These are phyloP conservation scores for Periconia sp. DNA, from an alignment of 2,329 filamentous ascomycete genomes.

Conservation along the genomic window DNA sequence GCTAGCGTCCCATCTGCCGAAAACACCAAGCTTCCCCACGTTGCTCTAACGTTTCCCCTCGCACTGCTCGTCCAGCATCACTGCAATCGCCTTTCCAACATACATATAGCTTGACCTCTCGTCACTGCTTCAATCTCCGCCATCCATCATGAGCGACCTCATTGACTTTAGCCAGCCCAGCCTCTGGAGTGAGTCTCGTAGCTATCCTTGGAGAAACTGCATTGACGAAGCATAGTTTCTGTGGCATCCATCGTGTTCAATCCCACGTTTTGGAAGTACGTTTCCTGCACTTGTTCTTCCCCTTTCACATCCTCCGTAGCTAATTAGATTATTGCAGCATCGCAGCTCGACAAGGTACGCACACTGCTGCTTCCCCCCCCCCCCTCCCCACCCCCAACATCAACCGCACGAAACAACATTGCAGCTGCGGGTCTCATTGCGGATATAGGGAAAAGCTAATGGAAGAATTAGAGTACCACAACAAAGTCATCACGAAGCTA, in stretches of 20 bases:
- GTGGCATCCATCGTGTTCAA: constrained; percentile 88
- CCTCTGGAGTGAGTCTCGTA: constrained; percentile 52
- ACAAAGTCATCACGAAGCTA: constrained; percentile 84
- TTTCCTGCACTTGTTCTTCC: constrained; percentile 1
- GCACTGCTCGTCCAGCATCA: too few species aligned
- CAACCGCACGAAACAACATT: too few species aligned
- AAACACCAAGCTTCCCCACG: constrained; percentile 13
- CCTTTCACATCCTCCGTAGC: neutral
- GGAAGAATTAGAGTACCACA: constrained; percentile 79
- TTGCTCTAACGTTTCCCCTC: constrained; percentile 2
- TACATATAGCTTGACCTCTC: neutral
- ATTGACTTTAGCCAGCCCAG: constrained; percentile 55
- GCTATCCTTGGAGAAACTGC: neutral
- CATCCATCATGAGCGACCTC: constrained; percentile 28
- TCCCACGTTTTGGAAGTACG: constrained; percentile 98
- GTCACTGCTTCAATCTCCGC: neutral
- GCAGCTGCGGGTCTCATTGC: too few species aligned
- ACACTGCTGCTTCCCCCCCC: constrained; percentile 11
- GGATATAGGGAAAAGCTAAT: too few species aligned
- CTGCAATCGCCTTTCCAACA: neutral
- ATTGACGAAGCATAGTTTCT: constrained; percentile 65
- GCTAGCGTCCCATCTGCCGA: constrained; percentile 21
- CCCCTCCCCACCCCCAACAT: constrained; percentile 17
- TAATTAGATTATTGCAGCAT: constrained; percentile 61
- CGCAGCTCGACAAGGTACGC: constrained; percentile 78